phyloP scores from a whole-genome alignment of 164 flowering plant genomes.

The Saururus chinensis region DNA sequence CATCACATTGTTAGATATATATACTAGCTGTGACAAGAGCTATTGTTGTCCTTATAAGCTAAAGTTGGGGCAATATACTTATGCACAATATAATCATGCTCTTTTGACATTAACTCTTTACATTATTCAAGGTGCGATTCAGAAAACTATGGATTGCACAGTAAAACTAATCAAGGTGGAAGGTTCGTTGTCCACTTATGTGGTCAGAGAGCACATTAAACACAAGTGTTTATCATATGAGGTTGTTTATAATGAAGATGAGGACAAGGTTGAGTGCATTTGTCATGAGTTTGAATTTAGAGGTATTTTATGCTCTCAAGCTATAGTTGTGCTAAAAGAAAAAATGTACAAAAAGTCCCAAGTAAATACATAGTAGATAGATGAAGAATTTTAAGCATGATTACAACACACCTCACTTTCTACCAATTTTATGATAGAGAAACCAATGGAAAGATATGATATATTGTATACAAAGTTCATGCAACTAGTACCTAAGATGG shows the following conservation, averaged over 20 bases:
- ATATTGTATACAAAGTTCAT: background rate
- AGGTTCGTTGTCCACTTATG: background rate
- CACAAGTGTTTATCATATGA: background rate
- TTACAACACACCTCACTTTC: background rate
- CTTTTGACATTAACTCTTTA: too few relatives aligned
- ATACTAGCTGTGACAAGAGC: too few relatives aligned
- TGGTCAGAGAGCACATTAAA: background rate
- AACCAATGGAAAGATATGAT: background rate
- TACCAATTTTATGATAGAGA: background rate
- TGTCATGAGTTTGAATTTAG: background rate
- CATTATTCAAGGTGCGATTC: background rate
- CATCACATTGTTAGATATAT: too few relatives aligned
- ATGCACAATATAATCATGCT: too few relatives aligned
- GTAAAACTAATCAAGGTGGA: background rate
- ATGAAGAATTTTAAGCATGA: background rate
- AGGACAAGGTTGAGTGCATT: background rate
- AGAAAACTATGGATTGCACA: background rate
- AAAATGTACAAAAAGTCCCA: too few relatives aligned
- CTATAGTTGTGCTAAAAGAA: background rate
- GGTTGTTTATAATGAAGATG: background rate
- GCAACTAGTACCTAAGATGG: background rate
- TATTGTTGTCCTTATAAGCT: too few relatives aligned
- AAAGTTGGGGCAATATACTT: too few relatives aligned
- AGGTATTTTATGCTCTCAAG: background rate
- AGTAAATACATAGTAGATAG: background rate